Evolutionary conservation across 331 rosid genomes (phyloP).

Genomic region (Cydonia oblonga): DNA sequence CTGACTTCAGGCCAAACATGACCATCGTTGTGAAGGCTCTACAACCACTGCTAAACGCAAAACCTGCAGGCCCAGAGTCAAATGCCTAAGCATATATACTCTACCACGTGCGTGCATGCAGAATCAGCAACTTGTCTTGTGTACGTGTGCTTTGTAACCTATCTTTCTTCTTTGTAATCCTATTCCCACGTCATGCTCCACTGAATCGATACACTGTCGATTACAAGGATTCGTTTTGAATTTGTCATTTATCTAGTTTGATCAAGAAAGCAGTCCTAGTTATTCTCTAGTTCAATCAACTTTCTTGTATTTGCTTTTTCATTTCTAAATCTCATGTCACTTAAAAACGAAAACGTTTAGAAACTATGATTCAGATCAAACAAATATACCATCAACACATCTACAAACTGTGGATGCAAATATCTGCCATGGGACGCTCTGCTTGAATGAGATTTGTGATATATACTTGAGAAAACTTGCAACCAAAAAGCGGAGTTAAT

Average conservation of each 20-base stretch:
- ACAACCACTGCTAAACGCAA: slow-evolving; percentile 77
- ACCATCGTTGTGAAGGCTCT: slow-evolving; percentile 91
- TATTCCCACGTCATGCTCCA: background rate
- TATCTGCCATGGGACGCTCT: background rate
- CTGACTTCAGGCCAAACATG: slow-evolving; percentile 95
- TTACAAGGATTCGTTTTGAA: too few species aligned
- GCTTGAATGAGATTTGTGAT: background rate
- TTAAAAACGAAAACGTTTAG: background rate
- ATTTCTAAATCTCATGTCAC: background rate
- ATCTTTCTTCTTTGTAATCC: background rate
- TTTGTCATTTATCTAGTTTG: background rate
- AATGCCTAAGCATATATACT: slow-evolving; percentile 17
- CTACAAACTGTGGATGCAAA: background rate
- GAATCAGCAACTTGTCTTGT: background rate
- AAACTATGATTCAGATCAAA: background rate
- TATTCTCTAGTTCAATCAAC: background rate
- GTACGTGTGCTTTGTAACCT: background rate
- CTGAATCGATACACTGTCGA: background rate
- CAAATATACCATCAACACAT: background rate
- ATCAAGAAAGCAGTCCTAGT: too few species aligned
- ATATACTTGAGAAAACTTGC: background rate
- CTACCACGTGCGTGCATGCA: background rate
- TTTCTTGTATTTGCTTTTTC: background rate
- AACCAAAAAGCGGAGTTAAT: background rate
- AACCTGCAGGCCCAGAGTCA: slow-evolving; percentile 55